A percentile compares a stretch with the other conserved stretches of the same genome.
Evolutionary conservation across 2,329 filamentous ascomycete genomes (phyloP).

Genomic region (Pezicula neosporulosa): DNA sequence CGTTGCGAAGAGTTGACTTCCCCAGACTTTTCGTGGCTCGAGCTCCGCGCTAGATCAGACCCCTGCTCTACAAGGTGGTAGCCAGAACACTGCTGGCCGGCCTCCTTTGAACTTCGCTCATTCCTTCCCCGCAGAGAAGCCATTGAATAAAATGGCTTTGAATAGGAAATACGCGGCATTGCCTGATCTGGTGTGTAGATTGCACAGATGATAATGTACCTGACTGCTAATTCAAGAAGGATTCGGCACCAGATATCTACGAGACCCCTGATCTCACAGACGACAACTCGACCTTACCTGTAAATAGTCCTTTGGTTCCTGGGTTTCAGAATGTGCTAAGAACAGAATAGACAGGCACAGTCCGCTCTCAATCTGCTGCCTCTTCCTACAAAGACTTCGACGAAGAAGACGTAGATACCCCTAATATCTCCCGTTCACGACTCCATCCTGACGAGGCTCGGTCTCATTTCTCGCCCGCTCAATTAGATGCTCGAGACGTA

Average conservation of each 20-base stretch:
- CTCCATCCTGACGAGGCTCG: conserved; percentile 78
- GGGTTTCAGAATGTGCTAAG: conserved; percentile 4
- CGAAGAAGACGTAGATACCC: conserved; percentile 57
- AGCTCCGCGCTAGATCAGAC: neutral
- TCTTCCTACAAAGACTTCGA: conserved; percentile 58
- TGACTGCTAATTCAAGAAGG: conserved; percentile 44
- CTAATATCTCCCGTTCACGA: conserved; percentile 71
- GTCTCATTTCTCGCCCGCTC: conserved; percentile 70
- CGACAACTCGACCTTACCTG: conserved; percentile 80
- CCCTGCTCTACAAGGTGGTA: neutral
- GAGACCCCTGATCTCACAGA: conserved; percentile 92
- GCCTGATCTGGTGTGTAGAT: conserved; percentile 66
- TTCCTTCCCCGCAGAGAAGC: neutral
- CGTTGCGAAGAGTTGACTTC: neutral
- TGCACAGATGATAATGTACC: neutral
- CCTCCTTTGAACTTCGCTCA: neutral
- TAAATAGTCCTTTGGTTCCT: conserved; percentile 37
- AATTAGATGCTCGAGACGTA: conserved; percentile 72
- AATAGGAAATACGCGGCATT: conserved; percentile 80
- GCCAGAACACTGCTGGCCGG: neutral
- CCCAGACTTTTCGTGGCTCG: neutral
- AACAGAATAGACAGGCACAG: conserved; percentile 32
- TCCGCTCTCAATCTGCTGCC: conserved; percentile 50
- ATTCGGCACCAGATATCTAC: conserved; percentile 91
- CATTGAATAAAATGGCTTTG: conserved; percentile 55